Evolutionary conservation across 345 rosid species (phyloP).

Genomic region (Rubroshorea leprosula): DNA sequence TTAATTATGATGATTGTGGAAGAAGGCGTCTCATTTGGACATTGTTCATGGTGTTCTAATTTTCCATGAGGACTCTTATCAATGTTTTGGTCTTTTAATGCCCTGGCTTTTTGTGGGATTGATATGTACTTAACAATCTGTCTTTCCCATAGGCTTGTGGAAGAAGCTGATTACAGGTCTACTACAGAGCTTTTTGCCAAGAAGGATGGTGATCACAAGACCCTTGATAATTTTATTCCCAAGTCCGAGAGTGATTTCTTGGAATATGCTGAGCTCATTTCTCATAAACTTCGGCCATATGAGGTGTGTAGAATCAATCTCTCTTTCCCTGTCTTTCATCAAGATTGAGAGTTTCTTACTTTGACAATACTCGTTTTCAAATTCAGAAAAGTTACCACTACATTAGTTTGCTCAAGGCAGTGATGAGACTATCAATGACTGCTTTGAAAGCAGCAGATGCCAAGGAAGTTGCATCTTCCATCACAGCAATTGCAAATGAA

Average conservation of each 20-base stretch:
- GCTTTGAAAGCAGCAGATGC: constrained; percentile 73
- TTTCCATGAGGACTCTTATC: too few species aligned
- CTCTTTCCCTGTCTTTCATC: not conserved
- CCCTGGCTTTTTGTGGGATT: not conserved
- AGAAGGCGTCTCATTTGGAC: too few species aligned
- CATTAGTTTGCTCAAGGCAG: constrained; percentile 57
- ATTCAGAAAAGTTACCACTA: constrained; percentile 79
- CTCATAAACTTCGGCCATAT: constrained; percentile 53
- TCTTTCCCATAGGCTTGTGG: constrained; percentile 53
- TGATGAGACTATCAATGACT: constrained; percentile 69
- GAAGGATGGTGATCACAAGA: constrained; percentile 41
- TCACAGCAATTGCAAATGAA: constrained; percentile 80
- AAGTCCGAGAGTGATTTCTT: constrained; percentile 76
- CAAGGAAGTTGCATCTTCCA: constrained; percentile 71
- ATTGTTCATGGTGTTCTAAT: too few species aligned
- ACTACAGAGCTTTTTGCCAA: constrained; percentile 59
- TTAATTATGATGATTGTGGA: too few species aligned
- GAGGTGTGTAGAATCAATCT: constrained; percentile 41
- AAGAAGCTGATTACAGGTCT: constrained; percentile 69
- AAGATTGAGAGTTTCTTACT: constrained; percentile 1
- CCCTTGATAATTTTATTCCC: constrained; percentile 66
- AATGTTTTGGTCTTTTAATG: not conserved
- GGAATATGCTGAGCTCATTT: constrained; percentile 82
- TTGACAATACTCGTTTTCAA: not conserved
- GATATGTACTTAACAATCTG: not conserved